A percentile compares a stretch with the other conserved stretches of the same genome.
These are phyloP conservation scores for Clitoria ternatea DNA, from an alignment of 306 rosid species.

Conservation along the genomic window DNA sequence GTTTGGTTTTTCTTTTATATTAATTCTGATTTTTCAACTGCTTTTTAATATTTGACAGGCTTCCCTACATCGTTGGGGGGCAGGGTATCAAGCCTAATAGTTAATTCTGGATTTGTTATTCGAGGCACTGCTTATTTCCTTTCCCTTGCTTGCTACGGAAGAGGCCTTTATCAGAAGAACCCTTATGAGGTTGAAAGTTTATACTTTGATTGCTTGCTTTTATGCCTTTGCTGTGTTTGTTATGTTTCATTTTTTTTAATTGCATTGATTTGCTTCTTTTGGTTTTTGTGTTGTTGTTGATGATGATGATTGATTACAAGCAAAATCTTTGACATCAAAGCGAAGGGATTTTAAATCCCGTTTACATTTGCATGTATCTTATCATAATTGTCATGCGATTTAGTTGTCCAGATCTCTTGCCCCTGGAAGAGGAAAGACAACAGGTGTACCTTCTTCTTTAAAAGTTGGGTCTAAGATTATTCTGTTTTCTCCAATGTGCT, in stretches of 20 bases:
- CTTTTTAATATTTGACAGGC: constrained; percentile 55
- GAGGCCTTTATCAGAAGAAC: constrained; percentile 35
- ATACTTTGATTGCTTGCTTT: constrained; percentile 26
- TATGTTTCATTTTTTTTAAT: background rate
- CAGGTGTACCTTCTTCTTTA: background rate
- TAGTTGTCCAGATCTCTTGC: no score
- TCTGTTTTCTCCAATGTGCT: background rate
- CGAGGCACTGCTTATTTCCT: constrained; percentile 25
- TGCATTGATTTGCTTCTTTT: background rate
- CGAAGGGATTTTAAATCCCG: background rate
- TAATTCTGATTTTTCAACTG: constrained; percentile 41
- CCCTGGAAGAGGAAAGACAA: background rate
- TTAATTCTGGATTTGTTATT: constrained; percentile 22
- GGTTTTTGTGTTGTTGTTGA: background rate
- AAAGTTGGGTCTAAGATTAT: background rate
- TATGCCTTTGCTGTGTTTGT: background rate
- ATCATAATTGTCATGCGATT: background rate
- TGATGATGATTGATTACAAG: background rate
- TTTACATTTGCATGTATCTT: background rate
- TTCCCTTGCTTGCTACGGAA: constrained; percentile 32
- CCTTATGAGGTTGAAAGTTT: constrained; percentile 40
- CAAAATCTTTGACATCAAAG: background rate
- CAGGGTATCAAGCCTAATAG: constrained; percentile 36
- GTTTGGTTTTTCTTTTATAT: background rate
- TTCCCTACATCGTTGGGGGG: constrained; percentile 59